phyloP scores from a whole-genome alignment of 148 eudicot genomes.

The Vaccinium corymbosum region DNA sequence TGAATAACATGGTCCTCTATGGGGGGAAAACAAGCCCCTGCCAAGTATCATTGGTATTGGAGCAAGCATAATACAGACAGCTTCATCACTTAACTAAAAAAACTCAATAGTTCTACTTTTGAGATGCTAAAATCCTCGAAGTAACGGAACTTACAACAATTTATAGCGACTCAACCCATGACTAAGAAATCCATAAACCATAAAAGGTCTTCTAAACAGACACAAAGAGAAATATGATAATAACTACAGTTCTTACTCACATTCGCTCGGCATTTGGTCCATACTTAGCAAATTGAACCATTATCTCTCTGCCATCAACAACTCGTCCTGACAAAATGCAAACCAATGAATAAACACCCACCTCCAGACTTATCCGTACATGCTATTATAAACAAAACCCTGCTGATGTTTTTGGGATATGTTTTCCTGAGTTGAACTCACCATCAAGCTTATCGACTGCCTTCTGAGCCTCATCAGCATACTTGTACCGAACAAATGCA shows the following conservation, averaged over 20 bases:
- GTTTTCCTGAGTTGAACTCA: conserved; percentile 12
- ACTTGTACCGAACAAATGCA: conserved; percentile 92
- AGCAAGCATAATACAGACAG: neutral
- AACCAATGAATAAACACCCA: neutral
- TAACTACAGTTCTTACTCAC: conserved; percentile 39
- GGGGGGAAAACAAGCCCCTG: neutral
- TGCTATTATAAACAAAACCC: neutral
- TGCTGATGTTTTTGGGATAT: neutral
- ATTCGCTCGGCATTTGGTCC: conserved; percentile 91
- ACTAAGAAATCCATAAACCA: neutral
- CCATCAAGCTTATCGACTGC: conserved; percentile 95
- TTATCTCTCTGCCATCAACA: conserved; percentile 96
- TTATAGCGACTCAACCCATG: neutral
- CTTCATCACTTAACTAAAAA: neutral
- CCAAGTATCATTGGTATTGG: neutral
- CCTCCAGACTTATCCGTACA: neutral
- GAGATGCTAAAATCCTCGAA: neutral
- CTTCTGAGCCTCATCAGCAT: conserved; percentile 82
- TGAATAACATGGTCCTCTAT: neutral
- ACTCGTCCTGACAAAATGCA: conserved; percentile 41
- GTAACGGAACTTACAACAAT: neutral
- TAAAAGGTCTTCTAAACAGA: neutral
- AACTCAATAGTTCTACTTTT: neutral
- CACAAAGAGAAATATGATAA: neutral
- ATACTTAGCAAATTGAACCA: conserved; percentile 85